Evolutionary conservation across 1,284 basidiomycete genomes (phyloP).

Genomic region (Cutaneotrichosporon cavernicola): DNA sequence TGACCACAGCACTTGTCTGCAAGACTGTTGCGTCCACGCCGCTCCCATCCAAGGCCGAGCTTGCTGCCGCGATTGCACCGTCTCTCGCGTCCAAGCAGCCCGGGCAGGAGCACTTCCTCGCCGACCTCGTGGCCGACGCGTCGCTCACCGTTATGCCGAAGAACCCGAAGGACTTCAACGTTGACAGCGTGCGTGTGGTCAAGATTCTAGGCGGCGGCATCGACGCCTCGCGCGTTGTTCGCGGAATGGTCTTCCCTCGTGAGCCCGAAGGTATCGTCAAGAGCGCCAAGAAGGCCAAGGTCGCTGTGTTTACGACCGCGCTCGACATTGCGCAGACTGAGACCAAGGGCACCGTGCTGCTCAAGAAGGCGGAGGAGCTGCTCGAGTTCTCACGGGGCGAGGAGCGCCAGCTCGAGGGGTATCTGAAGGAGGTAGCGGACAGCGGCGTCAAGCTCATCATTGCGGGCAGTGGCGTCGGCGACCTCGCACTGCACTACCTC

Average conservation of each 20-base stretch:
- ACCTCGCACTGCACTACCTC: conserved; percentile 95
- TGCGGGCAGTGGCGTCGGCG: conserved; percentile 87
- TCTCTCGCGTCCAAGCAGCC: conserved; percentile 97
- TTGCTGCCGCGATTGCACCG: conserved; percentile 79
- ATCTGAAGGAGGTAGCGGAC: conserved; percentile 95
- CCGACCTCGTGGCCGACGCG: conserved; percentile 87
- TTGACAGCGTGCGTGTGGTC: conserved; percentile 96
- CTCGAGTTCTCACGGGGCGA: conserved; percentile 94
- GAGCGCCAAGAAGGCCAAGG: conserved; percentile 77
- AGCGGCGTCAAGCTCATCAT: conserved; percentile 92
- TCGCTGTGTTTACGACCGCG: conserved; percentile 89
- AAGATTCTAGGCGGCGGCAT: conserved; percentile 97
- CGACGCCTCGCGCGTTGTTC: conserved; percentile 78
- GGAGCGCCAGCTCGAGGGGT: conserved; percentile 94
- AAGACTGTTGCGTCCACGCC: conserved; percentile 56
- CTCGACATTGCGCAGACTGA: conserved; percentile 95
- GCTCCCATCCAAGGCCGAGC: conserved; percentile 73
- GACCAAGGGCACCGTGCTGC: conserved; percentile 96
- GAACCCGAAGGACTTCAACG: conserved; percentile 88
- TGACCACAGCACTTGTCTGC: conserved; percentile 47
- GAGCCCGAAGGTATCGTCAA: conserved; percentile 89
- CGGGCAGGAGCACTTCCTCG: conserved; percentile 80
- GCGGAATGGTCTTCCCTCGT: conserved; percentile 97
- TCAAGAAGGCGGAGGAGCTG: conserved; percentile 95
- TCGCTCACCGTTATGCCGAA: conserved; percentile 84